Evolutionary conservation across 768 basidiomycete species (phyloP), one percentile per base, ranked within the genome.

Genomic region (Strobilomyces echinocephalus): DNA sequence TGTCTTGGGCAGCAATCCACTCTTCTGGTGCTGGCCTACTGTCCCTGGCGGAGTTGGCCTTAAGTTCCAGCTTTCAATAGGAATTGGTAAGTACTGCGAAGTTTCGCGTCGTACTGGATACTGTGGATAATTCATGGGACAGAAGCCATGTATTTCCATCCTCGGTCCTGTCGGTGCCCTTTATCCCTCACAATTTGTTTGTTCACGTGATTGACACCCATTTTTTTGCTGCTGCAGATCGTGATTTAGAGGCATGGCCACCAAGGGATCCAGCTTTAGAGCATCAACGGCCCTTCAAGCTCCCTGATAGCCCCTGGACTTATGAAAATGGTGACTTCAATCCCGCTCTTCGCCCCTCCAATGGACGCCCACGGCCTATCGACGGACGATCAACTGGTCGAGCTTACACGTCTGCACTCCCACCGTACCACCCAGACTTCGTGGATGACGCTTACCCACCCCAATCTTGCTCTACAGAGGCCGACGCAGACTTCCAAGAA

Each of bases 11-110:
- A 66, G 62, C 21, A 89, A 83, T 50, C 82, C 86, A 1, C 71
- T 87, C 33, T 53, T 88, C 6, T 98, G 95, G 95, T 89, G 90
- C 60, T 91, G 84, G 72, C 95, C 95, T 4, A 80, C 77, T 5
- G 69, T 70, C 20, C 71, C 80, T 2, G 76, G 75, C 3, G 93
- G 91, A 1, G 81, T 79, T 39, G 95, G 95, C 1, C 70, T 95
- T 26, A 84, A 77, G 51, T 99, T 82, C 68, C 81, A 87, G 51
- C 73, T 97, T 34, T 80, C 83, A 7, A 73, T 79, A 34, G 81
- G 76, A 53, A 79, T 83, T 64, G 87, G 91, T 91, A 77, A 89
- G 89, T 88, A 77, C 79, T 68, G 77, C 49, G 73, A 78, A 55
- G 83, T 46, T 65, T 68, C 16, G 53, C 57, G 35, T 52, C 52